Conservation (phyloP, 148 eudicot genomes). For the Amaranthus cruentus region DNA sequence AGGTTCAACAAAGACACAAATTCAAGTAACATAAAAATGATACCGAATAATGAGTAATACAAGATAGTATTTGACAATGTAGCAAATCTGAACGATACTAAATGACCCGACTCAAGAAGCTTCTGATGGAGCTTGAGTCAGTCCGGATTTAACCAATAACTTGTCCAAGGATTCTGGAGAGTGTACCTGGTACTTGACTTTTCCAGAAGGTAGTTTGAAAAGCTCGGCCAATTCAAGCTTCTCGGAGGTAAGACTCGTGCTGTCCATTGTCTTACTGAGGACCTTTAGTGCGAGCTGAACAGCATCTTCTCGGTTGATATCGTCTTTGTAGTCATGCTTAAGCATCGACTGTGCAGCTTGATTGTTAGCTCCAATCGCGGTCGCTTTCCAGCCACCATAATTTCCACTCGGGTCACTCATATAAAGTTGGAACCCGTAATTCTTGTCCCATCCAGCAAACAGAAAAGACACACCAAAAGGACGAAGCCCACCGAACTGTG, state of each 20-base stretch:
- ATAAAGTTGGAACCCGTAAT: constrained; percentile 78
- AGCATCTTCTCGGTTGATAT: constrained; percentile 78
- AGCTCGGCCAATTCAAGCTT: constrained; percentile 93
- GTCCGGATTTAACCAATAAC: constrained; percentile 59
- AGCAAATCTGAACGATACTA: constrained; percentile 3
- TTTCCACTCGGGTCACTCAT: constrained; percentile 94
- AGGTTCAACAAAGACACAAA: constrained; percentile 14
- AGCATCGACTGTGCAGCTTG: constrained; percentile 99
- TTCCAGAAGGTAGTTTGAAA: constrained; percentile 49
- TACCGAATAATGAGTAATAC: constrained; percentile 15
- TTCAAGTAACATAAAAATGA: background rate
- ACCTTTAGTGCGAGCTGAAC: constrained; percentile 86
- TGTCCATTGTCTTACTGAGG: constrained; percentile 94
- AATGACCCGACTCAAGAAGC: constrained; percentile 27
- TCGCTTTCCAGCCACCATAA: constrained; percentile 93
- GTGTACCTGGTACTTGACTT: constrained; percentile 85
- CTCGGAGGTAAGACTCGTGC: constrained; percentile 88
- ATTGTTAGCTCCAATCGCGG: constrained; percentile 82
- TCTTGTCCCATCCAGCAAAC: constrained; percentile 89
- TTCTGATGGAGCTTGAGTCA: constrained; percentile 73
- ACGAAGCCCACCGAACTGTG: constrained; percentile 92
- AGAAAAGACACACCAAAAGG: constrained; percentile 90
- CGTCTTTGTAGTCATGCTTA: constrained; percentile 95
- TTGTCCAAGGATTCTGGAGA: constrained; percentile 70
- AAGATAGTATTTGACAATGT: background rate